Percentiles rank a stretch among this genome's conserved stretches.
Evolutionary conservation across 108 stramenopile genomes (phyloP).

Genomic region (Skeletonema marinoi): DNA sequence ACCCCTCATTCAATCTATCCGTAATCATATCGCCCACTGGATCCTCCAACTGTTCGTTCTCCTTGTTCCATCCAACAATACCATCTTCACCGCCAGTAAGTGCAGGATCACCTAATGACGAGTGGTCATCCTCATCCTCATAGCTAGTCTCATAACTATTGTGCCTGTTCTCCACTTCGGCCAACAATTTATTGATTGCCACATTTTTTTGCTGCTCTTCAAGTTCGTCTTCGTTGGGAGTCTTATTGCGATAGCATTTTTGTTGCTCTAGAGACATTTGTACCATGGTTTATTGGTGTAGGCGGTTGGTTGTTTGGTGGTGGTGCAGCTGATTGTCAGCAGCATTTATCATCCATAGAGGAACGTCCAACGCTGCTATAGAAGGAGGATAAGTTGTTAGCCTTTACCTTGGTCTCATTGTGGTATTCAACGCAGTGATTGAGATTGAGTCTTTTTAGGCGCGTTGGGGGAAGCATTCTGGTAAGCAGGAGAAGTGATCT

Average conservation of each 20-base stretch:
- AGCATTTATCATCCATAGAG: neutral
- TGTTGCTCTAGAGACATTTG: neutral
- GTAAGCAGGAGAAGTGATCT: no score
- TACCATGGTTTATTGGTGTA: neutral
- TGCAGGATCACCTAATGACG: neutral
- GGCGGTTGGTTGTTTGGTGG: neutral
- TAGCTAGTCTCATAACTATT: no score
- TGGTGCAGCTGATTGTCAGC: neutral
- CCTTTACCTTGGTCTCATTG: no score
- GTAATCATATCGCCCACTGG: slow-evolving; percentile 40
- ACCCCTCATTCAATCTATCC: slow-evolving; percentile 34
- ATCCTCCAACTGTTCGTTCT: slow-evolving; percentile 9
- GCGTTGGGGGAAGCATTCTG: no score
- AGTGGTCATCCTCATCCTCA: no score
- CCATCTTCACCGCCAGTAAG: neutral
- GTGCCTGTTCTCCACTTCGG: no score
- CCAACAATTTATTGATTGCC: no score
- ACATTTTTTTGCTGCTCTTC: neutral
- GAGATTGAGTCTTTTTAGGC: no score
- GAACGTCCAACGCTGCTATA: neutral
- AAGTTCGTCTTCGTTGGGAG: neutral
- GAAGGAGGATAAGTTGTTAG: no score
- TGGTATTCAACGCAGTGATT: no score
- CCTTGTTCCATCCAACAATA: slow-evolving; percentile 4
- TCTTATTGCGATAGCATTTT: neutral